Base-by-base conservation (phyloP, 441 rosid genomes). In the Pelargonium australe region DNA sequence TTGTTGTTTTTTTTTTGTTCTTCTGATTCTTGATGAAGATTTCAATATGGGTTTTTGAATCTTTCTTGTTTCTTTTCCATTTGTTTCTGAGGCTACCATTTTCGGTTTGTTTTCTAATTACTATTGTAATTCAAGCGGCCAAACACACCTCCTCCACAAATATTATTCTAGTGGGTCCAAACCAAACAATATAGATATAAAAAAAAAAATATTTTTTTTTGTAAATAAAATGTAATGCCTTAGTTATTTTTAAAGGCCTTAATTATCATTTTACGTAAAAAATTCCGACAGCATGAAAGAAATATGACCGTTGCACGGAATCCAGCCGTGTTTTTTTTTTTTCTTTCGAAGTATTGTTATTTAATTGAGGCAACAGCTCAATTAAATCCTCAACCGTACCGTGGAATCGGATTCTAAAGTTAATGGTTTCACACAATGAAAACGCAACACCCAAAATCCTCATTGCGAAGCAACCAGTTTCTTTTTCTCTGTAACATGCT, bases 241-340 rank as follows among this genome's bases (percentile, higher is more conserved):
- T 40, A 40, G 0, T 34, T 34, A 1, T 31, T 31, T 31, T 31
- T 2, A 31, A 31, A 3, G 37, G 37, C 37, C 37, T 31, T 31
- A 31, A 31, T 31, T 31, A 31, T 31, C 37, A 34, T 34, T 6
- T 34, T 34, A 34, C 0, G 5, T 34, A 40, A 40, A 7, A 34
- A 34, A 37, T 40, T 7, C 78, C 76, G 82, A 82, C 86, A 77
- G 58, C 84, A 69, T 23, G 74, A 68, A 44, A 67, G 72, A 81
- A 76, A 81, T 78, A 76, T 85, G 90, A 86, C 95, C 95, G 95
- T 88, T 89, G 80, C 77, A 51, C 69, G 72, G 76, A 77, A 66
- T 78, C 77, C 79, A 76, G 79, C 80, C 77, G 82, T 20, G n/a
- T n/a, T n/a, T 80, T 34, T 34, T 34, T 34, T 34, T 34, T 34